Evolutionary conservation across 75 land plant genomes (phyloP).

Genomic region (Ceratopteris richardii): DNA sequence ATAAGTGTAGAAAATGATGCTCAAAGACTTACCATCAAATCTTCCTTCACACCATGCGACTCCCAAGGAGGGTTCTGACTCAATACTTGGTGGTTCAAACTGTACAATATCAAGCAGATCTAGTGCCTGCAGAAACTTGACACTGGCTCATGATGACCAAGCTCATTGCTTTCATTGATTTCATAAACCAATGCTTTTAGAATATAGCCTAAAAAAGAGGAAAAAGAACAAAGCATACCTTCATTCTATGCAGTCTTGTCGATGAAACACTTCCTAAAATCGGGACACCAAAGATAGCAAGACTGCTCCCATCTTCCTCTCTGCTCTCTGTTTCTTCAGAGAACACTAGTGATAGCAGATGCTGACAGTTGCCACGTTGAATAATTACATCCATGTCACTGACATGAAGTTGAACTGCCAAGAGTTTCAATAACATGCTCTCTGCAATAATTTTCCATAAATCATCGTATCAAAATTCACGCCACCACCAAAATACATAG

Average conservation of each 20-base stretch:
- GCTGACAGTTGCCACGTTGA: slow-evolving; percentile 59
- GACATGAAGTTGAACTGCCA: slow-evolving; percentile 76
- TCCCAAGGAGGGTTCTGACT: slow-evolving; percentile 42
- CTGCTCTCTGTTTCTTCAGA: slow-evolving; percentile 21
- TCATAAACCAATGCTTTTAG: too few species aligned
- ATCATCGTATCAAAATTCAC: too few species aligned
- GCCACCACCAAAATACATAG: too few species aligned
- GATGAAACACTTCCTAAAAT: slow-evolving; percentile 5
- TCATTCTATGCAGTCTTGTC: slow-evolving; percentile 21
- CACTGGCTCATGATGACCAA: too few species aligned
- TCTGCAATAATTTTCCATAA: too few species aligned
- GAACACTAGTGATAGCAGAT: slow-evolving; percentile 59
- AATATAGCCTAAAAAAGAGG: too few species aligned
- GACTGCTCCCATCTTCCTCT: slow-evolving; percentile 10
- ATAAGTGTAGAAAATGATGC: neutral
- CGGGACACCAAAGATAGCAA: slow-evolving; percentile 2
- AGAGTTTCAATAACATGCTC: slow-evolving; percentile 90
- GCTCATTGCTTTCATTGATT: too few species aligned
- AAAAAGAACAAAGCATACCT: too few species aligned
- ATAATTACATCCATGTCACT: slow-evolving; percentile 51
- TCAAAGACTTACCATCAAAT: slow-evolving; percentile 42
- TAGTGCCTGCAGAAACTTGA: slow-evolving; percentile 37
- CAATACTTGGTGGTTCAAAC: slow-evolving; percentile 59
- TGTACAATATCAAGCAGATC: slow-evolving; percentile 85
- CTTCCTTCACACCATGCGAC: slow-evolving; percentile 42